A percentile compares a stretch with the other conserved stretches of the same genome.
Conservation (phyloP, 805 yeast genomes). For the Scheffersomyces lignosus region DNA sequence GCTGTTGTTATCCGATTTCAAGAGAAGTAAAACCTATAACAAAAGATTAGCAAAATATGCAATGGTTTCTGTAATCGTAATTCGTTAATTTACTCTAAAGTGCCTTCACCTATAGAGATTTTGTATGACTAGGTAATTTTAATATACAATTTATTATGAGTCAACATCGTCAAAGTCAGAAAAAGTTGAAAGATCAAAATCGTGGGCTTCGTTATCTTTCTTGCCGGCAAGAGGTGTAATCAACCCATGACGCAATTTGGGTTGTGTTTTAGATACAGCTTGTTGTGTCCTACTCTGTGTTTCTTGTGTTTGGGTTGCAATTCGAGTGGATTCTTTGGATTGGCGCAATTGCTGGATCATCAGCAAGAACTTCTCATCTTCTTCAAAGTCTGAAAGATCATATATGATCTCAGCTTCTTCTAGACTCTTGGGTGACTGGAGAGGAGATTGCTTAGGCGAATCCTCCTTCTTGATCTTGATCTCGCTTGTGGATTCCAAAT, state of each 20-base stretch:
- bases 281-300: neutral
- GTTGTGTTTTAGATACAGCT: neutral
- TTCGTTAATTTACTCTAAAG: too few species aligned
- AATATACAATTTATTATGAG: too few species aligned
- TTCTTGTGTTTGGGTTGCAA: neutral
- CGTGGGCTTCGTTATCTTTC: conserved; percentile 9
- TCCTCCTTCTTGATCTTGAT: neutral
- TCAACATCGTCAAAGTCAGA: conserved; percentile 17
- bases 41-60: too few species aligned
- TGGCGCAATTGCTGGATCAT: conserved; percentile 10
- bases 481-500: neutral
- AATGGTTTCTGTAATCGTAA: too few species aligned
- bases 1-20: too few species aligned
- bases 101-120: too few species aligned
- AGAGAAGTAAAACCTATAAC: too few species aligned
- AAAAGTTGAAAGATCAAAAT: conserved; percentile 13
- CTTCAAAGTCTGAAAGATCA: conserved; percentile 23
- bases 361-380: conserved; percentile 13
- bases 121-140: too few species aligned
- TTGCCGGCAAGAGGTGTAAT: neutral
- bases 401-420: conserved; percentile 18
- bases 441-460: neutral
- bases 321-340: neutral
- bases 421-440: conserved; percentile 1
- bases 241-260: neutral